These are phyloP conservation scores for Stenocarpella maydis DNA, from an alignment of 2,329 filamentous ascomycete species.

Conservation along the genomic window DNA sequence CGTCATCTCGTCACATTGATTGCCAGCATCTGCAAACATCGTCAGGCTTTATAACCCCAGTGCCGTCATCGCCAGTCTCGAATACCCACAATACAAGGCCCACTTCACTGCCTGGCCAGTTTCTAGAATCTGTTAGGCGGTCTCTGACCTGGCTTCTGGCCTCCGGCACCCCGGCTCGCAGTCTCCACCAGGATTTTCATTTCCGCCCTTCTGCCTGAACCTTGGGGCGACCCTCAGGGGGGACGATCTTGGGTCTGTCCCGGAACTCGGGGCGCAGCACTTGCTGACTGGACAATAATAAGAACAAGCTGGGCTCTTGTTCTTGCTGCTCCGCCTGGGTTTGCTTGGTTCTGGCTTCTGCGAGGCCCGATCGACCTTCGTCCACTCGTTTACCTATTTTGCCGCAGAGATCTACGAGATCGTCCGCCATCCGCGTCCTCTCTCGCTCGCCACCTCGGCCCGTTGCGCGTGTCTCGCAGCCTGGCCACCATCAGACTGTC, in stretches of 20 bases:
- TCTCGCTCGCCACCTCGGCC: slow-evolving; percentile 17
- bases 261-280: slow-evolving; percentile 17
- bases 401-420: slow-evolving; percentile 33
- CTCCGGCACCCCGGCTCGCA: slow-evolving; percentile 24
- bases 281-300: slow-evolving; percentile 29
- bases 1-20: slow-evolving; percentile 20
- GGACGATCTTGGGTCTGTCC: slow-evolving; percentile 21
- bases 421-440: slow-evolving; percentile 27
- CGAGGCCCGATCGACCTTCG: slow-evolving; percentile 33
- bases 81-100: slow-evolving; percentile 26
- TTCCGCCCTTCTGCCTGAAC: slow-evolving; percentile 22
- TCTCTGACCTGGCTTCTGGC: slow-evolving; percentile 1
- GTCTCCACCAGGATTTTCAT: slow-evolving; percentile 29
- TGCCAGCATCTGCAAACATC: slow-evolving; percentile 21
- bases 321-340: slow-evolving; percentile 1
- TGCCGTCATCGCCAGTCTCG: slow-evolving; percentile 34
- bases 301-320: slow-evolving; percentile 26
- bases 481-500: slow-evolving; percentile 23
- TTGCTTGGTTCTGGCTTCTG: slow-evolving; percentile 17
- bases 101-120: slow-evolving; percentile 21
- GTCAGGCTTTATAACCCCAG: neutral
- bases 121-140: slow-evolving; percentile 16
- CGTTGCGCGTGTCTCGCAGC: slow-evolving; percentile 29
- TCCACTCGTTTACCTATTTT: slow-evolving; percentile 35
- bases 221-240: slow-evolving; percentile 27